phyloP scores from a whole-genome alignment of 371 early-diverging fungal genomes.

The Vairimorpha necatrix region DNA sequence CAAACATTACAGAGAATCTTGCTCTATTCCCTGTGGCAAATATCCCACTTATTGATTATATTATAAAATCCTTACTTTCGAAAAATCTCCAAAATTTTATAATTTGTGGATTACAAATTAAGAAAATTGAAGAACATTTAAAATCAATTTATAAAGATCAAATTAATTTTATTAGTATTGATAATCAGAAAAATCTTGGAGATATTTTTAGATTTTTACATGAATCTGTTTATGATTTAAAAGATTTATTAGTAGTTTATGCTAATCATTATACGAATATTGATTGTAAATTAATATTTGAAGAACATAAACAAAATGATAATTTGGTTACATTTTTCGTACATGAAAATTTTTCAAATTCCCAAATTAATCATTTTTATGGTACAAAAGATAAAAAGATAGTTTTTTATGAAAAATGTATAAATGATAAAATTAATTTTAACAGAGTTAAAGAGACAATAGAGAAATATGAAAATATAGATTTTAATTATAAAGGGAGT shows the following conservation, averaged over 20 bases:
- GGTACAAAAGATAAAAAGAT: conserved; percentile 18
- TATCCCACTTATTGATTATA: conserved; percentile 51
- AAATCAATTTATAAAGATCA: conserved; percentile 18
- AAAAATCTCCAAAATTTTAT: conserved; percentile 39
- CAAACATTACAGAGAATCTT: conserved; percentile 32
- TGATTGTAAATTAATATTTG: conserved; percentile 17
- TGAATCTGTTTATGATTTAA: conserved; percentile 20
- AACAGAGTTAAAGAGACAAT: conserved; percentile 14
- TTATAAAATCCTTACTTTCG: conserved; percentile 37
- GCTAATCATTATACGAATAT: conserved; percentile 54
- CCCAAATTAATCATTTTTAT: conserved; percentile 28
- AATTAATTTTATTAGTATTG: conserved; percentile 14
- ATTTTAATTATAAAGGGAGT: conserved; percentile 7
- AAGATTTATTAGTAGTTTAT: conserved; percentile 42
- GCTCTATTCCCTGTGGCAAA: conserved; percentile 57
- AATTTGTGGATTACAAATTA: conserved; percentile 32
- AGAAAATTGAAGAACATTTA: conserved; percentile 28
- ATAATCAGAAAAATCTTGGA: conserved; percentile 25
- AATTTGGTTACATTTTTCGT: conserved; percentile 37
- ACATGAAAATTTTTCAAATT: conserved; percentile 29
- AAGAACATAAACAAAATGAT: conserved; percentile 15
- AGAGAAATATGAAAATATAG: conserved; percentile 18
- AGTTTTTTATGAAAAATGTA: conserved; percentile 35
- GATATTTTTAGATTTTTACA: conserved; percentile 46
- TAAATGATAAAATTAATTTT: conserved; percentile 17